Evolutionary conservation across 2,329 filamentous ascomycete genomes (phyloP), one percentile per base, ranked within the genome.

Genomic region (Phoma herbarum): DNA sequence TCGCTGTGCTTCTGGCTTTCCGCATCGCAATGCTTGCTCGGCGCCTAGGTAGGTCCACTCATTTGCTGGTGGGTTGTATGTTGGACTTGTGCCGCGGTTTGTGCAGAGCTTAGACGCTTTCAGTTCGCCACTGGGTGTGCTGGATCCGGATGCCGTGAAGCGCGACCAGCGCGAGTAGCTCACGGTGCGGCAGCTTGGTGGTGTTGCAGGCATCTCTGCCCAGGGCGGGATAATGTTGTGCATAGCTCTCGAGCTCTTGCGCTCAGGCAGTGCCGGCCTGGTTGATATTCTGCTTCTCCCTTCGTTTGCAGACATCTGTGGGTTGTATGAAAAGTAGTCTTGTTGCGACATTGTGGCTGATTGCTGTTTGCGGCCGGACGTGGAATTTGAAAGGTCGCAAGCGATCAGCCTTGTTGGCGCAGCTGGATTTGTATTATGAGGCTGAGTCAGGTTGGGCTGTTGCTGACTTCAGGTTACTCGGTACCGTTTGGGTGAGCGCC

Each of bases 81-180:
- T 46, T 18, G 60, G 56, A 12, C 57, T 63, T 10, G 62, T 66
- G 6, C 61, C 66, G 31, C 52, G 46, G 31, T 58, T 60, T n/a
- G 49, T 52, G 58, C 66, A 72, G 2, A 72, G 51, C 28, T 57
- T 52, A 4, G 68, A 70, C 12, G 63, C 64, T 31, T 64, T 69
- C 46, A 71, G 61, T 18, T 63, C 62, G 10, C 65, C 66, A 5
- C 16, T 53, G 3, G 65, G 59, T 41, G 54, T 57, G 37, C 31
- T 52, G 16, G 25, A 20, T 6, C 39, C 28, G 2, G 56, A 52
- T 12, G 59, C 29, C 14, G 52, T 60, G 61, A 70, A 73, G 25
- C 55, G 46, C 12, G 58, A 58, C 70, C 70, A 73, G 51, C 61
- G 59, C 5, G 62, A 61, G 52, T 51, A 65, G 50, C 61, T 64